Evolutionary conservation across 768 basidiomycete species (phyloP), one percentile per base, ranked within the genome.

Genomic region (Gloeophyllum trabeum): DNA sequence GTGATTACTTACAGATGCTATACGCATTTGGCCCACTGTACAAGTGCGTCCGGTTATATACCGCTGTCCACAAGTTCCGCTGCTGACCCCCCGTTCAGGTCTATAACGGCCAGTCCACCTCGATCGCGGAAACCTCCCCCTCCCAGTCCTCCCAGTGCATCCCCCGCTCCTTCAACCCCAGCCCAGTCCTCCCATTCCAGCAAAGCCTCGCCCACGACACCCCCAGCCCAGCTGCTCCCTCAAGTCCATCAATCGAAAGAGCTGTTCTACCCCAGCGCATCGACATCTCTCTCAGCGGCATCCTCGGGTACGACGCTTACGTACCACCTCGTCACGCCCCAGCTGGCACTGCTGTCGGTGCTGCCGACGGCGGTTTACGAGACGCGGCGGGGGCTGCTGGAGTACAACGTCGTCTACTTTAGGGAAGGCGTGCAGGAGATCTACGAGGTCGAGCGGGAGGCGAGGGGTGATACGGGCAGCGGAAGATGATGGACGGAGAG

Each of bases 391-490:
- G 85, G 84, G 18, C 63, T 90, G 36, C 66, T 92, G 23, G 89
- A 92, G 54, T 90, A 82, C 61, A 92, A 92, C 52, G 81, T 91
- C 2, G 80, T 87, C 26, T 88, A 79, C 59, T 84, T 92, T 56
- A 61, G 89, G 51, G 81, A 79, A 56, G 89, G 89, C 0, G 73
- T 88, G 39, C 75, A 82, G 57, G 84, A 88, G 60, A 87, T 92
- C 32, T 81, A 80, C 50, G 73, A 78, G 39, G 75, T 87, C 6
- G 87, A 89, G 55, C 70, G 65, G 47, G 80, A 85, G 52, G 53
- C 51, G 10, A 32, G 28, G 28, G n/a, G n/a, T n/a, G n/a, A n/a
- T n/a, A n/a, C n/a, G n/a, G n/a, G n/a, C n/a, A n/a, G n/a, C n/a
- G n/a, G n/a, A n/a, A n/a, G n/a, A n/a, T n/a, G n/a, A n/a, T n/a